Evolutionary conservation across 2,329 filamentous ascomycete species (phyloP).

Genomic region (Mycosphaerelloides madeirae): DNA sequence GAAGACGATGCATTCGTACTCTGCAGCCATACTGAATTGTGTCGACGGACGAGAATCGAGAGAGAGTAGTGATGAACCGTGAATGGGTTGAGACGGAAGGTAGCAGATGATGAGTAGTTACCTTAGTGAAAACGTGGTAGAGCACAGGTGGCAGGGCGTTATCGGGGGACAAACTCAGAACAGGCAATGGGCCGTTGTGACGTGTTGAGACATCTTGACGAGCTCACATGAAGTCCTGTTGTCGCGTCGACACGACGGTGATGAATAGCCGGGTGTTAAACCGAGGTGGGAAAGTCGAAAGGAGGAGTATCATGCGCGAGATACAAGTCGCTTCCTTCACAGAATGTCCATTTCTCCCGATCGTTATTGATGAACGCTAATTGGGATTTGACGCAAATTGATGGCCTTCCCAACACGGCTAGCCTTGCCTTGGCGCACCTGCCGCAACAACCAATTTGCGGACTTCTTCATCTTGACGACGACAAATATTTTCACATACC

Average conservation of each 20-base stretch:
- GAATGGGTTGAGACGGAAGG: background rate
- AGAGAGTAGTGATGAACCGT: background rate
- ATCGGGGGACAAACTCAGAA: conserved; percentile 10
- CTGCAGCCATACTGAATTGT: conserved; percentile 25
- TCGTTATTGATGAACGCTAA: too few relatives aligned
- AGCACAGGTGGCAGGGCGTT: background rate
- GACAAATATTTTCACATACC: background rate
- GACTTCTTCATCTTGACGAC: too few relatives aligned
- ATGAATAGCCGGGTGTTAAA: background rate
- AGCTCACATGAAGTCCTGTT: too few relatives aligned
- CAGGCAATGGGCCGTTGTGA: conserved; percentile 1
- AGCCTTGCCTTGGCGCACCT: too few relatives aligned
- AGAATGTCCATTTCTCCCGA: too few relatives aligned
- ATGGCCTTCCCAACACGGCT: too few relatives aligned
- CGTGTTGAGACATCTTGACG: background rate
- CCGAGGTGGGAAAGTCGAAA: too few relatives aligned
- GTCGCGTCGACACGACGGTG: background rate
- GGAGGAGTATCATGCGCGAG: too few relatives aligned
- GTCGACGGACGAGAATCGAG: background rate
- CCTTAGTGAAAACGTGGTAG: background rate
- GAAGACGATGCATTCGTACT: conserved; percentile 63
- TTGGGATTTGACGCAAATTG: too few relatives aligned
- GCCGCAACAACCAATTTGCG: background rate
- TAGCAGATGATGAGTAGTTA: background rate
- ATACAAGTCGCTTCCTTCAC: too few relatives aligned